Conservation (phyloP, 2,329 filamentous ascomycete species). For the Dactylellina drechsleri region DNA sequence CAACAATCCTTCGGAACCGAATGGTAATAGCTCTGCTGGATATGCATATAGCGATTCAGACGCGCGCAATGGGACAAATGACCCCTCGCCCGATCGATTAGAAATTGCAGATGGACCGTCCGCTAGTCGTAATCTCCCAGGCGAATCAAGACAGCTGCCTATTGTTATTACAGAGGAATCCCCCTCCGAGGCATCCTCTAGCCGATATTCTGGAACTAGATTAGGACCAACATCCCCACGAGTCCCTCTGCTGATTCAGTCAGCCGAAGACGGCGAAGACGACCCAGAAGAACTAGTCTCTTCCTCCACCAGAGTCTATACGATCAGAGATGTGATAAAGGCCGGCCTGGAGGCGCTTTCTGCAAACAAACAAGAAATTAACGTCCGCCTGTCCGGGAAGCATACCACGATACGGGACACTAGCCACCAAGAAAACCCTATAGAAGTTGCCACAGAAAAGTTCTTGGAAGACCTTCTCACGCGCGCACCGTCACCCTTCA, state of each 20-base stretch:
- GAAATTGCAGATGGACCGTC: neutral
- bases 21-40: neutral
- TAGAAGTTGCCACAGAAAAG: slow-evolving; percentile 16
- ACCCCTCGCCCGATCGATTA: no score
- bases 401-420: neutral
- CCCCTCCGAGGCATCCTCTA: neutral
- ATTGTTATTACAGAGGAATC: neutral
- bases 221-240: no score
- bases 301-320: neutral
- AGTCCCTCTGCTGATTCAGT: neutral
- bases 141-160: neutral
- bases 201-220: neutral
- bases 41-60: neutral
- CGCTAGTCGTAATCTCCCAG: neutral
- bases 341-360: slow-evolving; percentile 38
- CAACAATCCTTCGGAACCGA: slow-evolving; percentile 27
- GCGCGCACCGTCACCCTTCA: slow-evolving; percentile 11
- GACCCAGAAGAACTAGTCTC: neutral
- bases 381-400: slow-evolving; percentile 24
- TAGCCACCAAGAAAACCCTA: neutral
- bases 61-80: neutral
- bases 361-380: slow-evolving; percentile 12
- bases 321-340: slow-evolving; percentile 29
- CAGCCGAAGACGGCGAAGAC: no score
- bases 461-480: slow-evolving; percentile 24